phyloP scores from a whole-genome alignment of 441 rosid genomes.

The Mallotus repandus region DNA sequence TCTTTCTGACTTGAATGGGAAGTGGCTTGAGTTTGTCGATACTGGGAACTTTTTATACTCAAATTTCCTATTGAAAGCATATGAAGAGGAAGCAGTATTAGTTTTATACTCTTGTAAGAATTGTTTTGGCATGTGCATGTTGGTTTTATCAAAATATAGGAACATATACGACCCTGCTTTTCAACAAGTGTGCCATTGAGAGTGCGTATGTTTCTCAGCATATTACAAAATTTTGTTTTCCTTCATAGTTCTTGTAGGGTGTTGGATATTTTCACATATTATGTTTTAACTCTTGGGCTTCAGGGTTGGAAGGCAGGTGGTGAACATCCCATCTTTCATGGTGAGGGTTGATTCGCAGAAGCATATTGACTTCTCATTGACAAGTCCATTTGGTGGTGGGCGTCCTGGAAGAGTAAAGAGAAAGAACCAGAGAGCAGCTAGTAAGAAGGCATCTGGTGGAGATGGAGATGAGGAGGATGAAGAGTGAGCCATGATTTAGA shows the following conservation, averaged over 20 bases:
- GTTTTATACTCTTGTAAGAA: too few relatives aligned
- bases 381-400: conserved; percentile 41
- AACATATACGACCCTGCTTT: too few relatives aligned
- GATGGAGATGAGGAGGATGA: conserved; percentile 46
- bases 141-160: neutral
- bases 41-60: neutral
- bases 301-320: conserved; percentile 91
- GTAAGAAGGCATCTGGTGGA: conserved; percentile 43
- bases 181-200: neutral
- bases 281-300: neutral
- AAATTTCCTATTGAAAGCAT: too few relatives aligned
- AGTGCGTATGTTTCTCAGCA: neutral
- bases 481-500: too few relatives aligned
- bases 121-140: too few relatives aligned
- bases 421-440: conserved; percentile 39
- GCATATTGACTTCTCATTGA: conserved; percentile 43
- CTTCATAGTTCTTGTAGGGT: neutral
- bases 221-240: neutral
- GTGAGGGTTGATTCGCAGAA: conserved; percentile 64
- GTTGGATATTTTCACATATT: neutral
- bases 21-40: too few relatives aligned
- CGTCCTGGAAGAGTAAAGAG: conserved; percentile 46
- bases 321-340: conserved; percentile 86
- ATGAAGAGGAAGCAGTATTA: too few relatives aligned
- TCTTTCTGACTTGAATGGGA: too few relatives aligned